Evolutionary conservation across 75 land plant species (phyloP).

Genomic region (Pseudotsuga menziesii): DNA sequence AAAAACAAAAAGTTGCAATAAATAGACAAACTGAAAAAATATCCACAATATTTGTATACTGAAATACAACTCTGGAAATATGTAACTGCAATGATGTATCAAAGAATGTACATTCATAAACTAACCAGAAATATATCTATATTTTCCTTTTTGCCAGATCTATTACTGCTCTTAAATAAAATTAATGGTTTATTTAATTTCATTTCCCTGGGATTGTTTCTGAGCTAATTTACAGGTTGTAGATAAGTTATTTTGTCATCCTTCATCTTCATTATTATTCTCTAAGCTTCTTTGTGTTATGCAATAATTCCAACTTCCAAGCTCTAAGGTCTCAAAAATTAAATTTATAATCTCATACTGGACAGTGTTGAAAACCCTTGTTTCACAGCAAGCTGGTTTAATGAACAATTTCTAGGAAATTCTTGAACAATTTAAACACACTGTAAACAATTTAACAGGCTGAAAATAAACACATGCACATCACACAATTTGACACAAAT

Average conservation of each 20-base stretch:
- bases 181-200: neutral
- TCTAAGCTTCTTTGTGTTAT: neutral
- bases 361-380: too few relatives aligned
- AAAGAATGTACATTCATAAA: neutral
- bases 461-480: too few relatives aligned
- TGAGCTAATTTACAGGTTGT: neutral
- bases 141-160: neutral
- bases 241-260: neutral
- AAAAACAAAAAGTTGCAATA: neutral
- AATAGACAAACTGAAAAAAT: neutral
- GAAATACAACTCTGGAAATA: neutral
- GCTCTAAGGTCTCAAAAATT: neutral
- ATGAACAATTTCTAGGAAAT: too few relatives aligned
- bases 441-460: too few relatives aligned
- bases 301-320: neutral
- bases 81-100: neutral
- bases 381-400: too few relatives aligned
- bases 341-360: neutral
- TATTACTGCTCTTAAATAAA: neutral
- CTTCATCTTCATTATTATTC: neutral
- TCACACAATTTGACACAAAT: too few relatives aligned
- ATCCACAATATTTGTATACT: neutral
- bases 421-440: too few relatives aligned
- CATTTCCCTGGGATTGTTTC: neutral
- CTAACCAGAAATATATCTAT: neutral